Evolutionary conservation across 2,329 filamentous ascomycete genomes (phyloP).

Genomic region (Trichoderma harzianum): DNA sequence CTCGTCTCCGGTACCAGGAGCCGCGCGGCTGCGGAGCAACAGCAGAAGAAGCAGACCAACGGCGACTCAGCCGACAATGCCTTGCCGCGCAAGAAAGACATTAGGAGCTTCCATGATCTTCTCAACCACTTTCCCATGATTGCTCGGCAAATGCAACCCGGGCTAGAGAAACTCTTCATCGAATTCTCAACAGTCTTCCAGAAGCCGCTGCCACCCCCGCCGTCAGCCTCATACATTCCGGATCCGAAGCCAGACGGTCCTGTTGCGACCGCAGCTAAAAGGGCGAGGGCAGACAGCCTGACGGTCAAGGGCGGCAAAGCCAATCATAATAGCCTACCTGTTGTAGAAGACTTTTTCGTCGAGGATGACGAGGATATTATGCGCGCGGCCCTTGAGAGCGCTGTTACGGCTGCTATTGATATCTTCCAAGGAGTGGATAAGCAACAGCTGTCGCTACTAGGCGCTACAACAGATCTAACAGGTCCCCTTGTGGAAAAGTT

Average conservation of each 20-base stretch:
- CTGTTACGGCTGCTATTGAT: slow-evolving; percentile 90
- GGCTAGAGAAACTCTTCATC: slow-evolving; percentile 81
- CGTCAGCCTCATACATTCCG: slow-evolving; percentile 56
- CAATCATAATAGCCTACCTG: slow-evolving; percentile 39
- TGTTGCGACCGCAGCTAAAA: slow-evolving; percentile 52
- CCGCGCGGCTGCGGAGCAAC: slow-evolving; percentile 36
- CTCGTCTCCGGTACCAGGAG: slow-evolving; percentile 46
- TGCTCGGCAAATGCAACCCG: slow-evolving; percentile 90
- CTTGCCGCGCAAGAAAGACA: slow-evolving; percentile 71
- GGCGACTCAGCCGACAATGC: slow-evolving; percentile 41
- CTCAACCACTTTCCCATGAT: slow-evolving; percentile 93
- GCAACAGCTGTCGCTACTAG: slow-evolving; percentile 85
- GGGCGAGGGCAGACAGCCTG: slow-evolving; percentile 51
- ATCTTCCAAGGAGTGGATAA: slow-evolving; percentile 95
- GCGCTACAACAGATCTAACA: slow-evolving; percentile 89
- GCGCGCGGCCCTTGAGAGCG: slow-evolving; percentile 83
- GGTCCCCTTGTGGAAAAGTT: slow-evolving; percentile 88
- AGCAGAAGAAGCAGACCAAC: slow-evolving; percentile 33
- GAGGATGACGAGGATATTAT: slow-evolving; percentile 92
- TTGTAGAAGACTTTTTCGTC: slow-evolving; percentile 65
- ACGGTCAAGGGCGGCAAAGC: slow-evolving; percentile 33
- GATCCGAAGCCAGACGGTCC: slow-evolving; percentile 57
- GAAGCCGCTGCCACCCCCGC: slow-evolving; percentile 75
- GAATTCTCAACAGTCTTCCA: slow-evolving; percentile 86
- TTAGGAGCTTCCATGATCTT: slow-evolving; percentile 86